Conservation (phyloP, 1,284 basidiomycete species). For the Ustilago loliicola region DNA sequence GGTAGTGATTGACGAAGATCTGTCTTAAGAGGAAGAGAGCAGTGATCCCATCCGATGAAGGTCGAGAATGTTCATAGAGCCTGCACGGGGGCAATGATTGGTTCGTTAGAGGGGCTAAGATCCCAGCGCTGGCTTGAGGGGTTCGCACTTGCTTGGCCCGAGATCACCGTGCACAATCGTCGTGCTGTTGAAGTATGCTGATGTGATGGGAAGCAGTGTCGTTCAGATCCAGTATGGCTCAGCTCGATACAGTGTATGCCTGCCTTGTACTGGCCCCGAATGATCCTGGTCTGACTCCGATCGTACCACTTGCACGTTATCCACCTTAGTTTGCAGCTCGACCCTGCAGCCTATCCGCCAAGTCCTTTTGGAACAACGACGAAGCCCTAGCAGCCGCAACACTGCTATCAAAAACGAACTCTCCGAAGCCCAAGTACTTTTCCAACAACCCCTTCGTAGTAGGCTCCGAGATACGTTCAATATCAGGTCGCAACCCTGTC, state of each 20-base stretch:
- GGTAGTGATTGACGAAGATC: not conserved
- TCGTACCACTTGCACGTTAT: not conserved
- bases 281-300: too few species aligned
- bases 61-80: not conserved
- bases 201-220: too few species aligned
- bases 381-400: slow-evolving; percentile 60
- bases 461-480: slow-evolving; percentile 73
- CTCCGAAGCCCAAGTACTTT: slow-evolving; percentile 86
- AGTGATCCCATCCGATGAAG: not conserved
- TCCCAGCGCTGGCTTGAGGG: not conserved
- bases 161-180: too few species aligned
- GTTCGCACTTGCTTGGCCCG: not conserved
- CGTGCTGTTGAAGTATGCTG: too few species aligned
- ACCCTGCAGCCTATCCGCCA: slow-evolving; percentile 25
- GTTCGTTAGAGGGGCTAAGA: not conserved
- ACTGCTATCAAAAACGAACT: slow-evolving; percentile 80
- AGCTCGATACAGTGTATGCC: too few species aligned
- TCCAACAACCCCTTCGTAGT: slow-evolving; percentile 82
- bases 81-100: not conserved
- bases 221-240: too few species aligned
- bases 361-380: slow-evolving; percentile 51
- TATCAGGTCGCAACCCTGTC: slow-evolving; percentile 58
- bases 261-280: too few species aligned
- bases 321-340: slow-evolving; percentile 3
- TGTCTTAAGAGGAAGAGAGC: too few species aligned